Conservation (phyloP, 495 filamentous ascomycete species). For the Friedmanniomyces endolithicus region DNA sequence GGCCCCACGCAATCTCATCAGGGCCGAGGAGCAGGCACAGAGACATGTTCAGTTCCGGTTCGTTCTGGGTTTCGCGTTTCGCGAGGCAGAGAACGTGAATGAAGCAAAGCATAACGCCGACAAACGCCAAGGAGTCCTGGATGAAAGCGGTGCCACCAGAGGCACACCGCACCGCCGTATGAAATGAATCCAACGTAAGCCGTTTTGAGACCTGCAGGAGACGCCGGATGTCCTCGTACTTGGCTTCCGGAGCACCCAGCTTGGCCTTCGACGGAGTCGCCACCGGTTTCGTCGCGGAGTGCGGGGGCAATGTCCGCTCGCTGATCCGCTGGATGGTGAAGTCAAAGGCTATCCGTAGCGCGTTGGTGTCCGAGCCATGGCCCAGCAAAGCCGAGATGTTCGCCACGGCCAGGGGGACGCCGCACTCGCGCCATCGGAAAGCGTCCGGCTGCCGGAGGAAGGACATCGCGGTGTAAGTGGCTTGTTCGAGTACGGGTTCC, state of each 20-base stretch:
- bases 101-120: conserved; percentile 56
- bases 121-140: conserved; percentile 50
- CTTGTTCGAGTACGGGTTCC: conserved; percentile 32
- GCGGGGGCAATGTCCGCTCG: neutral
- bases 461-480: conserved; percentile 48
- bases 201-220: conserved; percentile 26
- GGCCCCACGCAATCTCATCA: conserved; percentile 55
- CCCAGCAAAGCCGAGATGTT: conserved; percentile 45
- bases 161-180: conserved; percentile 44
- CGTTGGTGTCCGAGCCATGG: conserved; percentile 44
- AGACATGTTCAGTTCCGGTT: conserved; percentile 22
- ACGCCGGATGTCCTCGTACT: conserved; percentile 7
- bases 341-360: conserved; percentile 30
- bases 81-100: conserved; percentile 49
- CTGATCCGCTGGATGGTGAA: conserved; percentile 4
- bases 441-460: conserved; percentile 18
- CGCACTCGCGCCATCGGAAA: conserved; percentile 50
- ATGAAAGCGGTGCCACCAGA: conserved; percentile 54
- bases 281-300: neutral
- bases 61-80: conserved; percentile 36
- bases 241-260: conserved; percentile 6
- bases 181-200: conserved; percentile 37
- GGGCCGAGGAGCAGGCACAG: conserved; percentile 21
- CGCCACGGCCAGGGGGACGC: conserved; percentile 39
- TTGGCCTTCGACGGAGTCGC: conserved; percentile 1